phyloP scores from a whole-genome alignment of 1,284 basidiomycete species.

The Rhodotorula sp. region DNA sequence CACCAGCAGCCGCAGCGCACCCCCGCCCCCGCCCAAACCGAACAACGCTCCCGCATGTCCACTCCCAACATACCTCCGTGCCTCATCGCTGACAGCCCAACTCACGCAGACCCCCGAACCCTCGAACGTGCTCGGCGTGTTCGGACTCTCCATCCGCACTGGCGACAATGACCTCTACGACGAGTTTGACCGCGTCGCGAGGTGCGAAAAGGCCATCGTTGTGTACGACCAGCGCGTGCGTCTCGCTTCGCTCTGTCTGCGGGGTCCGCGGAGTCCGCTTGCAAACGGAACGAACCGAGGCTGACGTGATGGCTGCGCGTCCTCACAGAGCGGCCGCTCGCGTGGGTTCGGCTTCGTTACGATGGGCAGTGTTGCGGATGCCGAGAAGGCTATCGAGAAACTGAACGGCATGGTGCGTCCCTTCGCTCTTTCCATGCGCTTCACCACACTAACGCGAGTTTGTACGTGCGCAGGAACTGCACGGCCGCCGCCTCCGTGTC shows the following conservation, averaged over 20 bases:
- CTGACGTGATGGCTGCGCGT: constrained; percentile 29
- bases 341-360: constrained; percentile 97
- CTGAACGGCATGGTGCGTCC: constrained; percentile 82
- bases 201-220: constrained; percentile 89
- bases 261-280: too few relatives aligned
- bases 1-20: constrained; percentile 3
- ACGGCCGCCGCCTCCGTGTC: constrained; percentile 92
- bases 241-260: constrained; percentile 16
- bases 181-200: constrained; percentile 77
- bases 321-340: constrained; percentile 71
- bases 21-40: constrained; percentile 17
- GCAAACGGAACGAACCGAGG: neutral
- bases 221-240: constrained; percentile 97
- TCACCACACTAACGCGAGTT: neutral
- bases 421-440: neutral
- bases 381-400: constrained; percentile 79
- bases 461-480: constrained; percentile 66
- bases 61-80: constrained; percentile 8
- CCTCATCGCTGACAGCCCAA: constrained; percentile 16
- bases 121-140: constrained; percentile 87
- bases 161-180: constrained; percentile 90
- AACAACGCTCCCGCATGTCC: constrained; percentile 28
- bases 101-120: constrained; percentile 59
- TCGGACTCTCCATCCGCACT: constrained; percentile 92
- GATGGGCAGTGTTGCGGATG: constrained; percentile 84